phyloP scores from a whole-genome alignment of 306 rosid species.

The Malus sylvestris region DNA sequence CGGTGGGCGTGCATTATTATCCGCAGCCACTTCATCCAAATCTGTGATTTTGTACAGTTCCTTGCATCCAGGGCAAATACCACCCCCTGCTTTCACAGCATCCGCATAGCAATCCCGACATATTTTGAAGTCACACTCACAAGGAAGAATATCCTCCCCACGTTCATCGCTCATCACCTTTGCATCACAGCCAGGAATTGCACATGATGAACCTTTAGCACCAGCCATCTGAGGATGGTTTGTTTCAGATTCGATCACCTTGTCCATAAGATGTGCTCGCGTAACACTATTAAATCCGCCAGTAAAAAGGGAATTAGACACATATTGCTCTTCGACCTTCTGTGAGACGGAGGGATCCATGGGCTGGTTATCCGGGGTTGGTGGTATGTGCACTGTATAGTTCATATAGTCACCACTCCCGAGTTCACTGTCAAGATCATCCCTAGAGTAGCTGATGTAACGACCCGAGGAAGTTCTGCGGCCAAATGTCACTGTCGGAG shows the following conservation, averaged over 20 bases:
- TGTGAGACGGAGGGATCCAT: slow-evolving; percentile 83
- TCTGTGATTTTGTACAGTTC: slow-evolving; percentile 80
- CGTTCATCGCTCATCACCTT: slow-evolving; percentile 89
- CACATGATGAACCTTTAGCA: slow-evolving; percentile 79
- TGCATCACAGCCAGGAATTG: slow-evolving; percentile 86
- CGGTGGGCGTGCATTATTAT: slow-evolving; percentile 48
- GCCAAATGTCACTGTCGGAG: slow-evolving; percentile 71
- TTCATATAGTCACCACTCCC: slow-evolving; percentile 68
- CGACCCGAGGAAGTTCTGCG: slow-evolving; percentile 88
- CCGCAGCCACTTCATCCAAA: slow-evolving; percentile 66
- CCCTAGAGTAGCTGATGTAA: slow-evolving; percentile 77
- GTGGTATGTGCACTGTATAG: slow-evolving; percentile 85
- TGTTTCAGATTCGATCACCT: slow-evolving; percentile 80
- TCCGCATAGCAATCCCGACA: slow-evolving; percentile 89
- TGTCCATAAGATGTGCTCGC: slow-evolving; percentile 89
- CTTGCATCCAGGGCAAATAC: slow-evolving; percentile 86
- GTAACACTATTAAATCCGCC: slow-evolving; percentile 92
- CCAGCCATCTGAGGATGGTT: slow-evolving; percentile 99
- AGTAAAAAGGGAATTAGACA: slow-evolving; percentile 76
- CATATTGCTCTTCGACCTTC: slow-evolving; percentile 92
- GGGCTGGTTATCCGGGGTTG: slow-evolving; percentile 94
- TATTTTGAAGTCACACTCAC: slow-evolving; percentile 94
- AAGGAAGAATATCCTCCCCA: slow-evolving; percentile 86
- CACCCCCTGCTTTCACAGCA: slow-evolving; percentile 75
- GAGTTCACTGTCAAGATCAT: slow-evolving; percentile 89